phyloP scores from a whole-genome alignment of 176 grass and related monocot genomes.

The Thalia dealbata region DNA sequence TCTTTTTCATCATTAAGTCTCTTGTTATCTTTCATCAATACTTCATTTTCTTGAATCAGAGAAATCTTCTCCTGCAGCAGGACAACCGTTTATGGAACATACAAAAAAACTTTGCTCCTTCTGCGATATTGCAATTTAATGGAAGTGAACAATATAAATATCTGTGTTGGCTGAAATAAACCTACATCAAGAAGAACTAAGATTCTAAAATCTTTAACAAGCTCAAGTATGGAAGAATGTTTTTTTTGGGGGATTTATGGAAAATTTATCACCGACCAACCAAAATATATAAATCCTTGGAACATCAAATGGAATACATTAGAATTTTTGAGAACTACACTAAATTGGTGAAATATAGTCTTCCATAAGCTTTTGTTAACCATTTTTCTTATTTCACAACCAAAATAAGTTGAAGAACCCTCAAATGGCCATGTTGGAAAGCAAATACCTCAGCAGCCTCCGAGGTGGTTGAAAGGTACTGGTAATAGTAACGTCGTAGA shows the following conservation, averaged over 20 bases:
- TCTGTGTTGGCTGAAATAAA: no score
- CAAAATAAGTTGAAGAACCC: not conserved
- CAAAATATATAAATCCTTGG: not conserved
- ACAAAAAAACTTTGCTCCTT: not conserved
- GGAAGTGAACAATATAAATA: not conserved
- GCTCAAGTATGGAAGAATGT: not conserved
- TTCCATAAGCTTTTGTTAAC: conserved; percentile 4
- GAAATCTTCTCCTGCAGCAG: conserved; percentile 76
- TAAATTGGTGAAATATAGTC: conserved; percentile 6
- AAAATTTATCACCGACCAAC: not conserved
- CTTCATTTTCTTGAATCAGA: conserved; percentile 71
- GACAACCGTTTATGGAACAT: conserved; percentile 12
- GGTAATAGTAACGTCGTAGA: conserved; percentile 88
- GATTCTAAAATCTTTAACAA: not conserved
- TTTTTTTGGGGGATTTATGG: not conserved
- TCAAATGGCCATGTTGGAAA: not conserved
- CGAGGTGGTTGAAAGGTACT: conserved; percentile 89
- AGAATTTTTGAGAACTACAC: not conserved
- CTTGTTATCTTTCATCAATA: conserved; percentile 60
- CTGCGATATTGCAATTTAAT: not conserved
- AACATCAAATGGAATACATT: not conserved
- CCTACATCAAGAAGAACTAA: not conserved
- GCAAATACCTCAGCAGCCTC: conserved; percentile 74
- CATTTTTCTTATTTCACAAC: not conserved
- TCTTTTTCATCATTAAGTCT: conserved; percentile 59